Conservation (phyloP, 371 early-diverging fungal species). For the Mortierella sp. region DNA sequence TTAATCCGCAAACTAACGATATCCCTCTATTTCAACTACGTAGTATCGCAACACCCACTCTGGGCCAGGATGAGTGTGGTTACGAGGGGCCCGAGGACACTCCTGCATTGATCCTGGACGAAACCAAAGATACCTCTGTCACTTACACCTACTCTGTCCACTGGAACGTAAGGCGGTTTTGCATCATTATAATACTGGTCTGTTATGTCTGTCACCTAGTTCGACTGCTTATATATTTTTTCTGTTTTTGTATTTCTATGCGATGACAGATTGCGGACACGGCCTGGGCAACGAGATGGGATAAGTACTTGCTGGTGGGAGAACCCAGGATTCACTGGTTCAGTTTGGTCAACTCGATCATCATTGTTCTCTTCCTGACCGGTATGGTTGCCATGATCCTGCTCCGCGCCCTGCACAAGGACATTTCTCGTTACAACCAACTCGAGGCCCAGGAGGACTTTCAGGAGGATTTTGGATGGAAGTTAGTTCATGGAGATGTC, state of each 20-base stretch:
- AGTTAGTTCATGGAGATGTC: constrained; percentile 92
- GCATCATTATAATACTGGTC: neutral
- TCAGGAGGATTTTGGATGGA: constrained; percentile 95
- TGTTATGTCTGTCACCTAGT: too few relatives aligned
- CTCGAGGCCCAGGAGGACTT: constrained; percentile 84
- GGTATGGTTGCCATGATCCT: constrained; percentile 92
- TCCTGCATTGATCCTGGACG: constrained; percentile 66
- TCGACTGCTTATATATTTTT: neutral
- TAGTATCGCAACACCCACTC: constrained; percentile 38
- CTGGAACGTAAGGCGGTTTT: constrained; percentile 75
- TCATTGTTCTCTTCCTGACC: constrained; percentile 91
- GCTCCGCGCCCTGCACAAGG: constrained; percentile 85
- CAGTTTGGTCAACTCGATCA: constrained; percentile 91
- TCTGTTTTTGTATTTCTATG: neutral
- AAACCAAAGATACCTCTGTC: constrained; percentile 67
- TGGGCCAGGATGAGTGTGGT: constrained; percentile 59
- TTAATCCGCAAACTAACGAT: neutral
- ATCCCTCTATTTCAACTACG: neutral
- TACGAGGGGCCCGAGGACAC: constrained; percentile 26
- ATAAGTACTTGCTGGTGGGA: constrained; percentile 85
- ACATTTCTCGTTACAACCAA: constrained; percentile 90
- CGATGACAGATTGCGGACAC: constrained; percentile 64
- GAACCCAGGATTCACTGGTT: constrained; percentile 90
- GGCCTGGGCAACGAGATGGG: constrained; percentile 97
- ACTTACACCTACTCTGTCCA: constrained; percentile 87